Conservation (phyloP, 331 rosid species). For the Acacia pycnantha region DNA sequence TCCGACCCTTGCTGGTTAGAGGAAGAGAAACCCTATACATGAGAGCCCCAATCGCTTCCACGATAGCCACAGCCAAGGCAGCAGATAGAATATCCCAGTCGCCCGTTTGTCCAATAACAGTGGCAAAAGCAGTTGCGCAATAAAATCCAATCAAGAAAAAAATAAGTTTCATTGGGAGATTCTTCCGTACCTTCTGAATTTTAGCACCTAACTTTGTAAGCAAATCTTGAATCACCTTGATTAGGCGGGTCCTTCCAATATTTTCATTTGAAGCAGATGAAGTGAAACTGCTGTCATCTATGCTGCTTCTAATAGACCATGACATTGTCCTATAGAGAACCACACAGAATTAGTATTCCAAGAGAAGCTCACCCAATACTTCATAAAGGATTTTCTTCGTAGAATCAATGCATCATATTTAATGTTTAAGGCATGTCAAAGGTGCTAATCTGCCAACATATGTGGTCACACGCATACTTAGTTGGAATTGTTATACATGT, state of each 20-base stretch:
- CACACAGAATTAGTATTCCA: not conserved
- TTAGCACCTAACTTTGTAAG: conserved; percentile 56
- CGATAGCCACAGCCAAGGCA: conserved; percentile 78
- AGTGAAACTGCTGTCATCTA: conserved; percentile 52
- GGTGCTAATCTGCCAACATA: not conserved
- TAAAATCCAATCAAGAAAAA: conserved; percentile 89
- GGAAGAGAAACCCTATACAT: conserved; percentile 77
- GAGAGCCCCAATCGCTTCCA: conserved; percentile 93
- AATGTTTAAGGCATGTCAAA: conserved; percentile 24
- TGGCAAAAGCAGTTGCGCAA: conserved; percentile 91
- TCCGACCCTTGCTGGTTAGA: conserved; percentile 43
- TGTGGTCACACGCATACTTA: not conserved
- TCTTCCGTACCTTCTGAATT: conserved; percentile 62
- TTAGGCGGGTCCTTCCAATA: conserved; percentile 69
- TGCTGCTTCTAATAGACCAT: conserved; percentile 64
- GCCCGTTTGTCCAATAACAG: conserved; percentile 96
- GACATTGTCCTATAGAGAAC: conserved; percentile 51
- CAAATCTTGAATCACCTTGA: conserved; percentile 64
- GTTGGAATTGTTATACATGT: not conserved
- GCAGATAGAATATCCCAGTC: conserved; percentile 98
- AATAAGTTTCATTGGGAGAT: conserved; percentile 70
- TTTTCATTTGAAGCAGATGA: conserved; percentile 56
- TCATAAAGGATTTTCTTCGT: not conserved
- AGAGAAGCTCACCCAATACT: not conserved
- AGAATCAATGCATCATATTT: not conserved